These are phyloP conservation scores for Anisodus tanguticus DNA, from an alignment of 257 asterid species.

Conservation along the genomic window DNA sequence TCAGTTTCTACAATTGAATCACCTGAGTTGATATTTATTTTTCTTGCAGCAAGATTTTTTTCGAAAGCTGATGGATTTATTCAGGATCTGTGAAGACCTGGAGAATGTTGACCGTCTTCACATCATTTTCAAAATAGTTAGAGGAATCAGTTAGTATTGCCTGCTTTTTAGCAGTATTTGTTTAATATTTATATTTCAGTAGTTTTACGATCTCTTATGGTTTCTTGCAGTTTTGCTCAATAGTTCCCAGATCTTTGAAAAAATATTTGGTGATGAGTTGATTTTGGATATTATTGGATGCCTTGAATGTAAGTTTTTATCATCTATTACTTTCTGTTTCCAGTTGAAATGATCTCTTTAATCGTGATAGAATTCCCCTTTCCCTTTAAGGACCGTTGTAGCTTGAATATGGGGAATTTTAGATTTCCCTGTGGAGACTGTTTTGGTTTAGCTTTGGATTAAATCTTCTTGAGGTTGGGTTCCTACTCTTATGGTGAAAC, in stretches of 20 bases:
- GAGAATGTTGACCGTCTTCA: slow-evolving; percentile 81
- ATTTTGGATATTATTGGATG: slow-evolving; percentile 91
- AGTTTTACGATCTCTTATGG: background rate
- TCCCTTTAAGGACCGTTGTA: background rate
- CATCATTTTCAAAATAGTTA: slow-evolving; percentile 76
- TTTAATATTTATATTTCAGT: background rate
- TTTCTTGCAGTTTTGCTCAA: slow-evolving; percentile 79
- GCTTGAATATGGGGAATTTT: background rate
- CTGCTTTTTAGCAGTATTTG: background rate
- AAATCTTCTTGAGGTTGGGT: background rate
- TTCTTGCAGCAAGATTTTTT: slow-evolving; percentile 83
- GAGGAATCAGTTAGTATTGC: slow-evolving; percentile 79
- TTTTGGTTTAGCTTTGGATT: slow-evolving; percentile 6
- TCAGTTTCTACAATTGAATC: background rate
- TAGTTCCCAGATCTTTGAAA: slow-evolving; percentile 84
- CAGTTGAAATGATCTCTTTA: background rate
- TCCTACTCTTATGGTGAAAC: background rate
- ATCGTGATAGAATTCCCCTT: background rate
- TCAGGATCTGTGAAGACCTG: slow-evolving; percentile 80
- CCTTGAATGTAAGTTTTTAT: slow-evolving; percentile 74
- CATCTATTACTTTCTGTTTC: slow-evolving; percentile 17
- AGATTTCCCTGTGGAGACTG: background rate
- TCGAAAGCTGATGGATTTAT: slow-evolving; percentile 78
- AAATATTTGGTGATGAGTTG: slow-evolving; percentile 84
- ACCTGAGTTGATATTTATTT: slow-evolving; percentile 26